Evolutionary conservation across 371 early-diverging fungal genomes (phyloP).

Genomic region (Mortierella sp.): DNA sequence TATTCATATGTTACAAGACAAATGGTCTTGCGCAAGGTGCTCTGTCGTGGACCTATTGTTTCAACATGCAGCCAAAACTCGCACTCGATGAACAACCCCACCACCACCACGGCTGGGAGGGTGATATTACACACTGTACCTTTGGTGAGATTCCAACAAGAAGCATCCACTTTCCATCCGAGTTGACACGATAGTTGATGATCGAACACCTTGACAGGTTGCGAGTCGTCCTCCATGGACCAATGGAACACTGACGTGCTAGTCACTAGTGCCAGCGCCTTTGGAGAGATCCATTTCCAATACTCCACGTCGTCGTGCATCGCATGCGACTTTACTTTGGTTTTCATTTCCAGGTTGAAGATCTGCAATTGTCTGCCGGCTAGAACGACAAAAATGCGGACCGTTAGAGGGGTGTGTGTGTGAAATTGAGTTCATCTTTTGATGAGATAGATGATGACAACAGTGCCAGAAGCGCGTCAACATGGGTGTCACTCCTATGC

Average conservation of each 20-base stretch:
- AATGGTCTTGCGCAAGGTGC: too few relatives aligned
- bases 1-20: not conserved
- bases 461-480: too few relatives aligned
- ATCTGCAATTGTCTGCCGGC: slow-evolving; percentile 94
- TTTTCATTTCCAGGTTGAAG: slow-evolving; percentile 94
- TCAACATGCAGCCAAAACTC: too few relatives aligned
- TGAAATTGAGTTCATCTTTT: too few relatives aligned
- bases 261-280: slow-evolving; percentile 91
- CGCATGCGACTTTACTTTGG: slow-evolving; percentile 91
- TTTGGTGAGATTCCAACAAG: slow-evolving; percentile 93
- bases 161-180: slow-evolving; percentile 93
- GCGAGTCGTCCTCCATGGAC: slow-evolving; percentile 92
- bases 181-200: slow-evolving; percentile 92
- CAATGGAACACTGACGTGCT: slow-evolving; percentile 93
- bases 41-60: too few relatives aligned
- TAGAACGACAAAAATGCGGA: slow-evolving; percentile 29
- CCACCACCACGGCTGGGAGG: too few relatives aligned
- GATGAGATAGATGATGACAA: too few relatives aligned
- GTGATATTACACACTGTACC: slow-evolving; percentile 44
- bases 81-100: too few relatives aligned
- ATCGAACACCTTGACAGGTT: slow-evolving; percentile 95
- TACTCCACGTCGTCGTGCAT: slow-evolving; percentile 95
- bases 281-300: slow-evolving; percentile 95
- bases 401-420: not conserved
- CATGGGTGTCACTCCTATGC: too few relatives aligned